Percentiles rank a stretch among this genome's conserved stretches.
These are phyloP conservation scores for Leishmania guyanensis DNA, from an alignment of 208 protist genomes.

Conservation along the genomic window DNA sequence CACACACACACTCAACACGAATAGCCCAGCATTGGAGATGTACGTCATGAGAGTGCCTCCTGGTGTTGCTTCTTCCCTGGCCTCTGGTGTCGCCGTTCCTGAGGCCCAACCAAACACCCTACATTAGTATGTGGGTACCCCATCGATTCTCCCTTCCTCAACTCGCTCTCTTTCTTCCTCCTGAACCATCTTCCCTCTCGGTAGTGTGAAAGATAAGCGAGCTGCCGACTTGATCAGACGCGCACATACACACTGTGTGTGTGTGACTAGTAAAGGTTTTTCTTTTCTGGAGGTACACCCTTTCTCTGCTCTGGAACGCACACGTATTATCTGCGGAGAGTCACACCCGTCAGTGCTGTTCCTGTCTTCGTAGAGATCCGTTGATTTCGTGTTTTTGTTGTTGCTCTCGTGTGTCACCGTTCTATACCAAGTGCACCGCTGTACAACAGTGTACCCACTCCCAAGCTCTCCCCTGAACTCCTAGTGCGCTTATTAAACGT, in stretches of 20 bases:
- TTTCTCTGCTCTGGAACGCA: not conserved
- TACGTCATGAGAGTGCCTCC: not conserved
- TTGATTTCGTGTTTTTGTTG: not conserved
- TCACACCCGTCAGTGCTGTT: not conserved
- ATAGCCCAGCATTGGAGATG: not conserved
- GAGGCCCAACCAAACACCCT: not conserved
- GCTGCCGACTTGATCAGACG: conserved; percentile 1
- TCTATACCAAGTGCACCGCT: not conserved
- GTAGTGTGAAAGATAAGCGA: not conserved
- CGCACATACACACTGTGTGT: not conserved
- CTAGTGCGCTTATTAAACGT: not conserved
- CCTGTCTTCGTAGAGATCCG: not conserved
- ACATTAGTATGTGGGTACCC: not conserved
- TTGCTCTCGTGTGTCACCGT: not conserved
- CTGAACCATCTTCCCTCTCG: not conserved
- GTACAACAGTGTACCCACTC: not conserved
- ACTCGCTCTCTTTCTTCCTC: not conserved
- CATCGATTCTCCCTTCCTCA: not conserved
- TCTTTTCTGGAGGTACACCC: not conserved
- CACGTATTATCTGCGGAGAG: not conserved
- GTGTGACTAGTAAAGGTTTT: not conserved
- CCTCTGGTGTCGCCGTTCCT: not conserved
- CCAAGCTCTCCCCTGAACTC: not conserved
- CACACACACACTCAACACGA: not conserved
- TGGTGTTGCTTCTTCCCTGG: not conserved